Base-by-base conservation (phyloP, 2,329 filamentous ascomycete genomes). In the Nemania serpens region DNA sequence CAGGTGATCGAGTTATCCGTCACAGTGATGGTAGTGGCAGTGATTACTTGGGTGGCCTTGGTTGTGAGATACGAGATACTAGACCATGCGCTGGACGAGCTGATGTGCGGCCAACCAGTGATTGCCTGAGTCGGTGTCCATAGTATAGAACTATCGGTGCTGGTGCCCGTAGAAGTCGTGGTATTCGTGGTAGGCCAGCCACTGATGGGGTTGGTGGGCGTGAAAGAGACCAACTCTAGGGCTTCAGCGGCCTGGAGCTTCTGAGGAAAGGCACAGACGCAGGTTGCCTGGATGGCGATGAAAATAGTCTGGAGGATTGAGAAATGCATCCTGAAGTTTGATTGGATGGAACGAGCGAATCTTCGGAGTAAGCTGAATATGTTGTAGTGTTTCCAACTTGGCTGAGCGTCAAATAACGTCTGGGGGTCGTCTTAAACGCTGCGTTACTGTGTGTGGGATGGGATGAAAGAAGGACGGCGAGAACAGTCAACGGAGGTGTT, bases 11-110 rank as follows among this genome's bases (percentile, higher is more conserved):
- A 61, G 17, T 63, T 58, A 29, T 59, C 60, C 34, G 63, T 65
- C 34, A 65, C 60, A 55, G 57, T 63, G 51, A 63, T 57, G n/a
- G 63, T 65, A 12, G 62, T 65, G 29, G 56, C 61, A 22, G 61
- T 54, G 22, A 63, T 29, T 3, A 64, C 58, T 49, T 54, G 47
- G 36, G 51, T 47, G 10, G 22, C 25, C 39, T 22, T 13, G 13
- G 46, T 63, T 0, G 59, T 65, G 36, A 52, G 17, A 33, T 54
- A 51, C 25, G 55, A 61, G 41, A 36, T 58, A 11, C 53, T 51
- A 9, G 58, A 55, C 13, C 47, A 59, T 12, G 20, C 9, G 13
- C 11, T 45, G 22, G 41, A 20, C 37, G 42, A 52, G 22, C 25
- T 42, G 34, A 34, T 53, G 13, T 25, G 48, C 9, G 59, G 50